These are phyloP conservation scores for Canavalia gladiata DNA, from an alignment of 306 rosid species.

Conservation along the genomic window DNA sequence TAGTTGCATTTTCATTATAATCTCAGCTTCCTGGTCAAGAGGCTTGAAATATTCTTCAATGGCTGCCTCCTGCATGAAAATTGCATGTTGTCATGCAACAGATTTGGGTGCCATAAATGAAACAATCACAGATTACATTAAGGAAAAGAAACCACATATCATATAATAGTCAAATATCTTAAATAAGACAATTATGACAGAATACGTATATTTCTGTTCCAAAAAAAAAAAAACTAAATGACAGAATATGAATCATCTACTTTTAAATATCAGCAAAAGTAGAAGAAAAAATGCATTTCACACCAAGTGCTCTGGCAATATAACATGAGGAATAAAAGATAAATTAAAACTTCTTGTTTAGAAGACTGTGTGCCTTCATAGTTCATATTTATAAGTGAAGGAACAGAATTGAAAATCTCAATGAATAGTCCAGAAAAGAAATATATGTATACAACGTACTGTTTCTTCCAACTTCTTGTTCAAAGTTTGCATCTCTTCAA, in stretches of 20 bases:
- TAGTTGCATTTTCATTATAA: constrained; percentile 74
- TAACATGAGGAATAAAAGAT: not conserved
- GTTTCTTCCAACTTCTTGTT: constrained; percentile 89
- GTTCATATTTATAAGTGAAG: constrained; percentile 15
- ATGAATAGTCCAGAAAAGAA: not conserved
- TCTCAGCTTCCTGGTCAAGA: constrained; percentile 81
- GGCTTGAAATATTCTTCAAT: constrained; percentile 95
- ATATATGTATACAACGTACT: constrained; percentile 58
- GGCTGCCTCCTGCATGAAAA: constrained; percentile 73
- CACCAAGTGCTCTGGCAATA: not conserved
- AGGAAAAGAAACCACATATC: constrained; percentile 17
- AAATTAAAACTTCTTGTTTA: constrained; percentile 3
- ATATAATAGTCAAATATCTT: constrained; percentile 28
- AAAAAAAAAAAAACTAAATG: not conserved
- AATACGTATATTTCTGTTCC: not conserved
- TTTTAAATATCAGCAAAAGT: not conserved
- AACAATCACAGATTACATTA: constrained; percentile 10
- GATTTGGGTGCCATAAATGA: constrained; percentile 26
- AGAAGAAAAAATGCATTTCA: not conserved
- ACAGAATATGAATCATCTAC: not conserved
- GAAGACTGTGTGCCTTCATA: constrained; percentile 23
- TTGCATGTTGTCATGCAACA: constrained; percentile 44
- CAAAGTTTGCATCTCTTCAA: constrained; percentile 83
- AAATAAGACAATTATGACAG: constrained; percentile 27
- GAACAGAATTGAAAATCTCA: constrained; percentile 7